Conservation (phyloP, 331 rosid species). For the Malus hybrid region DNA sequence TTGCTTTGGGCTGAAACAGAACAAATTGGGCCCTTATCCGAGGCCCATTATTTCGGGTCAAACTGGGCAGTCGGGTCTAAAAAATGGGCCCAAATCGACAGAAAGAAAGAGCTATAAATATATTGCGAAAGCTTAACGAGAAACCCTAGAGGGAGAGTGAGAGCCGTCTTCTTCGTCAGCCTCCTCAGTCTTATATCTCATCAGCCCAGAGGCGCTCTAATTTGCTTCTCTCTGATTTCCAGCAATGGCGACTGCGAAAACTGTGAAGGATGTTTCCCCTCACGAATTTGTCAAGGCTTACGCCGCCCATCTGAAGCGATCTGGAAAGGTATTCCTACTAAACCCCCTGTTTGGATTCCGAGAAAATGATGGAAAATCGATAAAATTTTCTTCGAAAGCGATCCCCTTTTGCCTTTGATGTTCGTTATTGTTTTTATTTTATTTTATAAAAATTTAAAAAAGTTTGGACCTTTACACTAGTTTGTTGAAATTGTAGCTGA, state of each 20-base stretch:
- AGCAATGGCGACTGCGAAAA: conserved; percentile 62
- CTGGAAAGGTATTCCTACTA: conserved; percentile 53
- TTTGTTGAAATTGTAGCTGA: not conserved
- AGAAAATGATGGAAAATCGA: not conserved
- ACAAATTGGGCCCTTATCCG: not conserved
- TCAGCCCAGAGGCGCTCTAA: not conserved
- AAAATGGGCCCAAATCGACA: not conserved
- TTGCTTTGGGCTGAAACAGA: not conserved
- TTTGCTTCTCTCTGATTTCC: conserved; percentile 1
- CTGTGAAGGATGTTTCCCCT: conserved; percentile 78
- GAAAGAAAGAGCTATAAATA: not conserved
- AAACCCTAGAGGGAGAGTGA: conserved; percentile 21
- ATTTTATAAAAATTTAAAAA: not conserved
- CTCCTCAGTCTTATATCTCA: not conserved
- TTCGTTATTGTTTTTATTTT: too few relatives aligned
- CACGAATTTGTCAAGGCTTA: conserved; percentile 91
- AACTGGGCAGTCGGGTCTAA: not conserved
- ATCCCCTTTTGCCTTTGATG: not conserved
- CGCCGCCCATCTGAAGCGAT: conserved; percentile 72
- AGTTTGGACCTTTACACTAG: not conserved
- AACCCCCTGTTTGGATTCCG: not conserved
- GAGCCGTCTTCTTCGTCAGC: not conserved
- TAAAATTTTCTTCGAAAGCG: not conserved
- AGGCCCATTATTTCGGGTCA: not conserved
- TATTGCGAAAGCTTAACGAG: not conserved